These are phyloP conservation scores for Ophiocordyceps camponoti-leonardi DNA, from an alignment of 2,329 filamentous ascomycete genomes.

Conservation along the genomic window DNA sequence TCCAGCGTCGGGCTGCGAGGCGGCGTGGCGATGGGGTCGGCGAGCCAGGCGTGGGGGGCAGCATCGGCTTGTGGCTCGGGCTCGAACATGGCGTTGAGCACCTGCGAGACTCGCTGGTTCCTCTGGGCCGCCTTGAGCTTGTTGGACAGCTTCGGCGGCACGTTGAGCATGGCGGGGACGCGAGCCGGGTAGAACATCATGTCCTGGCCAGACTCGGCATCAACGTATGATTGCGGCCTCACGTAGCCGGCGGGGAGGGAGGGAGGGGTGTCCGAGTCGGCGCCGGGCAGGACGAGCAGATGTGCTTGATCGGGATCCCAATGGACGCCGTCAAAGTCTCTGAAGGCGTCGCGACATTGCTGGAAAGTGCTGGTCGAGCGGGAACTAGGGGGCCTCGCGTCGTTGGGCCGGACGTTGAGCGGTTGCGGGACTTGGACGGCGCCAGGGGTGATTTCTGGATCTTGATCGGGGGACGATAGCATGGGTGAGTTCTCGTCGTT, in stretches of 20 bases:
- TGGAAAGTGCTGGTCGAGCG: conserved; percentile 45
- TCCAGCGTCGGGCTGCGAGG: neutral
- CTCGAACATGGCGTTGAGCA: conserved; percentile 43
- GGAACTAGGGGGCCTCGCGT: conserved; percentile 22
- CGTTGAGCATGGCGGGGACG: conserved; percentile 81
- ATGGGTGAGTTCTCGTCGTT: conserved; percentile 13
- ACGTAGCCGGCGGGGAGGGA: conserved; percentile 8
- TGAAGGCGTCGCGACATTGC: conserved; percentile 51
- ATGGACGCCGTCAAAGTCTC: conserved; percentile 70
- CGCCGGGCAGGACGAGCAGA: conserved; percentile 6
- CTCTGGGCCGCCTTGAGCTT: conserved; percentile 45
- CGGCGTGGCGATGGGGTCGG: conserved; percentile 21
- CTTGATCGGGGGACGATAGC: conserved; percentile 15
- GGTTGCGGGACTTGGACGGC: neutral
- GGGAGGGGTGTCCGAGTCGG: conserved; percentile 7
- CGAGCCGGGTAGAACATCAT: conserved; percentile 95
- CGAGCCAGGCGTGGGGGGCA: conserved; percentile 21
- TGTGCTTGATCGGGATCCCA: conserved; percentile 37
- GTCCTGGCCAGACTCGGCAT: conserved; percentile 49
- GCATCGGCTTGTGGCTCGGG: neutral
- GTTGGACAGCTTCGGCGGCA: conserved; percentile 75
- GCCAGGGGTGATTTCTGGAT: conserved; percentile 1
- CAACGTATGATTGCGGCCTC: conserved; percentile 40
- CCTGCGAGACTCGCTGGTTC: conserved; percentile 56
- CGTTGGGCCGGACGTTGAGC: neutral